A percentile compares a stretch with the other conserved stretches of the same genome.
phyloP scores from a whole-genome alignment of 1,284 basidiomycete genomes.

The Pseudozyma thailandica region DNA sequence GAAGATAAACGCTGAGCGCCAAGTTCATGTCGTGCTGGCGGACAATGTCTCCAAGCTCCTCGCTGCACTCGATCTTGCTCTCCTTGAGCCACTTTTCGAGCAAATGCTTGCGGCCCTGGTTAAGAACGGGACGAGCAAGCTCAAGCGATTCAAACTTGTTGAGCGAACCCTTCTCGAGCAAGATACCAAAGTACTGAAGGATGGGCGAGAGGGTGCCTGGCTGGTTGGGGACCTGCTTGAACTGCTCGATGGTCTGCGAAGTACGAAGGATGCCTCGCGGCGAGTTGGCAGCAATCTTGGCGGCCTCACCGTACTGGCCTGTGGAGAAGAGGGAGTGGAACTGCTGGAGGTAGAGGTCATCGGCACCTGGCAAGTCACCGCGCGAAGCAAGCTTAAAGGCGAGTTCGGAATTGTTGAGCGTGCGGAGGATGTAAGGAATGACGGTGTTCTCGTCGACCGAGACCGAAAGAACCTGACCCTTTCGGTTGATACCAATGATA shows the following conservation, averaged over 20 bases:
- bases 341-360: constrained; percentile 95
- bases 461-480: constrained; percentile 97
- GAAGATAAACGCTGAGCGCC: constrained; percentile 96
- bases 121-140: constrained; percentile 92
- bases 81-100: constrained; percentile 99
- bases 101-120: constrained; percentile 95
- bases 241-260: constrained; percentile 93
- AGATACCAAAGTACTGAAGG: constrained; percentile 96
- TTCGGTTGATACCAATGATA: constrained; percentile 99
- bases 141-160: constrained; percentile 97
- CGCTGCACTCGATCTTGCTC: constrained; percentile 98
- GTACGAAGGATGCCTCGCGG: constrained; percentile 96
- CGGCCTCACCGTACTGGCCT: constrained; percentile 94
- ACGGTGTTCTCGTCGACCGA: constrained; percentile 96
- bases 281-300: constrained; percentile 97
- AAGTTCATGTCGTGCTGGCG: constrained; percentile 96
- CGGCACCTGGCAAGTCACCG: constrained; percentile 96
- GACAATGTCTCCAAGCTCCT: constrained; percentile 98
- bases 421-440: constrained; percentile 92
- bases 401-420: constrained; percentile 95
- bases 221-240: constrained; percentile 92
- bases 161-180: constrained; percentile 96
- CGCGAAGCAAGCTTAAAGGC: constrained; percentile 98
- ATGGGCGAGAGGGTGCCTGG: constrained; percentile 94
- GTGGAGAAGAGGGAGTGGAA: constrained; percentile 92